Percentiles rank a stretch among this genome's conserved stretches.
Evolutionary conservation across 257 asterid species (phyloP).

Genomic region (Forsythia suspensa): DNA sequence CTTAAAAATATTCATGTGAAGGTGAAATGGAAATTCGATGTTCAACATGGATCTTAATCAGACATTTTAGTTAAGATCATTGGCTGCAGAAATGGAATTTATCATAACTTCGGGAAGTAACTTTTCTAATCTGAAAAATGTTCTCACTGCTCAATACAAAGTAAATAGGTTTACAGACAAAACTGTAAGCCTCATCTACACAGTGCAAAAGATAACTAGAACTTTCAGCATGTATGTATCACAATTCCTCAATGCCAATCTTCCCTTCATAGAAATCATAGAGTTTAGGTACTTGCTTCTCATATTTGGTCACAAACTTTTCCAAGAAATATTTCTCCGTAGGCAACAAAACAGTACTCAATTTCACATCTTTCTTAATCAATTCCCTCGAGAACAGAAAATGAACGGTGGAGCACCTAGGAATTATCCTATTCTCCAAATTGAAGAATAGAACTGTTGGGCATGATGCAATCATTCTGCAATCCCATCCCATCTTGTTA

Average conservation of each 20-base stretch:
- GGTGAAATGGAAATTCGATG: background rate
- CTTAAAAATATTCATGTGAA: background rate
- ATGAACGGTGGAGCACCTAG: slow-evolving; percentile 12
- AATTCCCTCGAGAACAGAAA: slow-evolving; percentile 3
- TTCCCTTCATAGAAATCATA: slow-evolving; percentile 25
- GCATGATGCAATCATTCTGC: background rate
- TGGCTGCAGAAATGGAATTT: background rate
- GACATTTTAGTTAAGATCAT: background rate
- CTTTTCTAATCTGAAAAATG: background rate
- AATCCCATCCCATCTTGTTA: slow-evolving; percentile 6
- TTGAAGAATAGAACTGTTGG: background rate
- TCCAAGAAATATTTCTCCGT: slow-evolving; percentile 14
- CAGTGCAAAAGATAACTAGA: background rate
- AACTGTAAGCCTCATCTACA: background rate
- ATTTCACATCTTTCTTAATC: background rate
- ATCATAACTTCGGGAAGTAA: background rate
- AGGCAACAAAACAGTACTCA: background rate
- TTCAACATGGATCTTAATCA: background rate
- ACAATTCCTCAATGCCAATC: slow-evolving; percentile 13
- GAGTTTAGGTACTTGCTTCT: slow-evolving; percentile 22
- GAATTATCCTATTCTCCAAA: slow-evolving; percentile 23
- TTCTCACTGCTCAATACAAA: background rate
- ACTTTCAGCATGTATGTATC: background rate
- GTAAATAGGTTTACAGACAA: background rate
- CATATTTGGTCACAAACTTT: slow-evolving; percentile 20